Percentiles rank a stretch among this genome's conserved stretches.
These are phyloP conservation scores for Emmonsiellopsis sp. DNA, from an alignment of 2,329 filamentous ascomycete genomes.

Conservation along the genomic window DNA sequence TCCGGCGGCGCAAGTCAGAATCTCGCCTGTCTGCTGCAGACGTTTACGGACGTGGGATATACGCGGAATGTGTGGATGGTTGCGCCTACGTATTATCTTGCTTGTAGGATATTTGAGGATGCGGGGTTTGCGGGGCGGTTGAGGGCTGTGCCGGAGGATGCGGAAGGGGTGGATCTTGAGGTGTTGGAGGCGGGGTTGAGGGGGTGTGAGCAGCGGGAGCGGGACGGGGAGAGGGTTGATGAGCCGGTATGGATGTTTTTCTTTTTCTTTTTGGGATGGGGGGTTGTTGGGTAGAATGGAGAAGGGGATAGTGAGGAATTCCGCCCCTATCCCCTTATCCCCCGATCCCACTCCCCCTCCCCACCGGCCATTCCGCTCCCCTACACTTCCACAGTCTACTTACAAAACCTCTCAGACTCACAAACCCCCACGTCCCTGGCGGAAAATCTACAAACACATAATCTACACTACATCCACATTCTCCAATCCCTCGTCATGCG, in stretches of 20 bases:
- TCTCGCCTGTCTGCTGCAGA: constrained; percentile 64
- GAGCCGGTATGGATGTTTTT: background rate
- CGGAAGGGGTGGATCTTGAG: constrained; percentile 63
- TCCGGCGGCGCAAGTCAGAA: constrained; percentile 81
- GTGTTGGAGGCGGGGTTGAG: constrained; percentile 45
- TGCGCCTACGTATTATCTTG: constrained; percentile 75
- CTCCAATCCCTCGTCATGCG: constrained; percentile 77
- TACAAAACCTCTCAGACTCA: constrained; percentile 13
- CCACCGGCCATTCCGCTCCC: too few relatives aligned
- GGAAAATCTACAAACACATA: constrained; percentile 76
- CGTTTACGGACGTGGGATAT: constrained; percentile 68
- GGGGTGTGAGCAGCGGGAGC: constrained; percentile 36
- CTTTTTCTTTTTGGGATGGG: too few relatives aligned
- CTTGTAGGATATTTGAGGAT: constrained; percentile 76
- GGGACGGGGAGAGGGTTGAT: background rate
- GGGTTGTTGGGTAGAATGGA: too few relatives aligned
- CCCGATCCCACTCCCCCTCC: too few relatives aligned
- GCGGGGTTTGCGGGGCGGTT: constrained; percentile 60
- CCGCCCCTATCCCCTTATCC: too few relatives aligned
- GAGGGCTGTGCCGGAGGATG: constrained; percentile 64
- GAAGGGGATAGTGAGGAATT: too few relatives aligned
- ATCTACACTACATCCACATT: constrained; percentile 86
- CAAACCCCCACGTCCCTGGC: constrained; percentile 50
- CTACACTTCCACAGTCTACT: too few relatives aligned
- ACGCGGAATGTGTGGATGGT: constrained; percentile 73